These are phyloP conservation scores for Termitomyces titanicus DNA, from an alignment of 768 basidiomycete genomes.

Conservation along the genomic window DNA sequence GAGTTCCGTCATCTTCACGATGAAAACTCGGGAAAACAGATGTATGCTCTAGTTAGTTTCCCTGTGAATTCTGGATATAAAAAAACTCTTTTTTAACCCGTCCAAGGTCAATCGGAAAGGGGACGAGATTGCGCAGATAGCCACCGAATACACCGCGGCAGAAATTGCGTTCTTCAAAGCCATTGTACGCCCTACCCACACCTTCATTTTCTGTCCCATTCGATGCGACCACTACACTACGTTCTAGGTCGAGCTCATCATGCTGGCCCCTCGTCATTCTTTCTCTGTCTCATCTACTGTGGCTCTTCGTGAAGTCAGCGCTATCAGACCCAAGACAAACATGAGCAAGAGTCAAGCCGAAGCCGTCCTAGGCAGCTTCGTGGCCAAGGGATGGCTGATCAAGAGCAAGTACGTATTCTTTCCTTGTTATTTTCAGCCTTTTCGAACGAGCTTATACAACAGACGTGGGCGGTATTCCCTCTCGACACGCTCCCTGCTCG, in stretches of 20 bases:
- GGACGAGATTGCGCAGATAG: conserved; percentile 80
- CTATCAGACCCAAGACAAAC: conserved; percentile 51
- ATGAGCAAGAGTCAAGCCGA: conserved; percentile 79
- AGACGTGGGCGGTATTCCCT: conserved; percentile 73
- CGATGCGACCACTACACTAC: not conserved
- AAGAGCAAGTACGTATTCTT: conserved; percentile 61
- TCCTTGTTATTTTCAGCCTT: not conserved
- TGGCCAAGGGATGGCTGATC: conserved; percentile 75
- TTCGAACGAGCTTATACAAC: conserved; percentile 5
- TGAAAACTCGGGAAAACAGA: conserved; percentile 58
- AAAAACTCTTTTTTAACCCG: not conserved
- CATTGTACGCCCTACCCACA: conserved; percentile 47
- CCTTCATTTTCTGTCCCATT: not conserved
- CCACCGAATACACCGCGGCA: conserved; percentile 72
- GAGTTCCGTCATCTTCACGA: conserved; percentile 65
- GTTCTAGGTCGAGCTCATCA: conserved; percentile 79
- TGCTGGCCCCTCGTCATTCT: conserved; percentile 70
- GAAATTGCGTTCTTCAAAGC: conserved; percentile 87
- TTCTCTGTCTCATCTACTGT: conserved; percentile 77
- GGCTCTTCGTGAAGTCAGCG: conserved; percentile 66
- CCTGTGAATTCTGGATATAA: not conserved
- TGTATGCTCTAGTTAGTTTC: conserved; percentile 64
- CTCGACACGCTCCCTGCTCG: conserved; percentile 69
- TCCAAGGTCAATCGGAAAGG: conserved; percentile 73
- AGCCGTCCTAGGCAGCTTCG: conserved; percentile 70